These are phyloP conservation scores for Narthecium ossifragum DNA, from an alignment of 106 monocot genomes.

Conservation along the genomic window DNA sequence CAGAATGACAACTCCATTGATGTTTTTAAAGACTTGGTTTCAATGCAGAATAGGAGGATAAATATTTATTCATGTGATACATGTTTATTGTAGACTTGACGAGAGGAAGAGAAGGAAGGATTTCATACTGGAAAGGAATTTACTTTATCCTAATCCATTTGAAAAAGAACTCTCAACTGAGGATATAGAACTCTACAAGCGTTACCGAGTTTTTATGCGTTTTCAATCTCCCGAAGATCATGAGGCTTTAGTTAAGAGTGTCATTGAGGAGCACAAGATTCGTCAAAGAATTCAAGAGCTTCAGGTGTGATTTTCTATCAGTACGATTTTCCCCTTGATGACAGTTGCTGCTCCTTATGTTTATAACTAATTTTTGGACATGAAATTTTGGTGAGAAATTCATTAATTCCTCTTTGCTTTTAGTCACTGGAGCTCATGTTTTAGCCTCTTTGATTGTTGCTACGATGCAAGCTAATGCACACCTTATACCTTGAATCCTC, in stretches of 20 bases:
- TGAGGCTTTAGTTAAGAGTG: conserved; percentile 39
- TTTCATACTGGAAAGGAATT: conserved; percentile 92
- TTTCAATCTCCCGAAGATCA: conserved; percentile 83
- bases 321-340: too few species aligned
- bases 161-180: conserved; percentile 80
- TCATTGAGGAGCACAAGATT: conserved; percentile 73
- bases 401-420: too few species aligned
- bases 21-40: too few species aligned
- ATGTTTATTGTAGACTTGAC: conserved; percentile 68
- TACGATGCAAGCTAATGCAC: too few species aligned
- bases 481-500: too few species aligned
- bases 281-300: conserved; percentile 90
- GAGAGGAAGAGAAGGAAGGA: conserved; percentile 92
- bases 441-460: too few species aligned
- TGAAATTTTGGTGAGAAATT: too few species aligned
- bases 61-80: not conserved
- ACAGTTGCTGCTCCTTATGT: too few species aligned
- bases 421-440: too few species aligned
- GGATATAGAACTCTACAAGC: conserved; percentile 74
- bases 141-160: conserved; percentile 83
- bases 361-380: too few species aligned
- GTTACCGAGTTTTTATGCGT: conserved; percentile 92
- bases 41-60: not conserved
- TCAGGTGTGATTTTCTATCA: conserved; percentile 51
- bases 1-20: too few species aligned